Base-by-base conservation (phyloP, 108 stramenopile genomes). In the Pseudonitzschia multistriata region DNA sequence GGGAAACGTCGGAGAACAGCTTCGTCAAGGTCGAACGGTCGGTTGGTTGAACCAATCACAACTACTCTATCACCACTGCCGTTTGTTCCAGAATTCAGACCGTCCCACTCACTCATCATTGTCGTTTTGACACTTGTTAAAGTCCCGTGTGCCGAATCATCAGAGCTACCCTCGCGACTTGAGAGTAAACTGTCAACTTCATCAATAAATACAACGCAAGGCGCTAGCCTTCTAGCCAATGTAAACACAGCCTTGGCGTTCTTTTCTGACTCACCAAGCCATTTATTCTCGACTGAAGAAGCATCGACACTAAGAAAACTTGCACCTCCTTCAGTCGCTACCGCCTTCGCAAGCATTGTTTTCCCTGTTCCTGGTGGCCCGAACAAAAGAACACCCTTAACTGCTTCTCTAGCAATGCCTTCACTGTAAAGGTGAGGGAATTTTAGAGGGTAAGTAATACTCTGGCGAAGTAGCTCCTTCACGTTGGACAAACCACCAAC, bases 241-340 rank as follows among this genome's bases (percentile, higher is more conserved):
- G 97, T 97, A 75, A 99, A 98, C 19, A 99, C 97, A n/a, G 98
- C 98, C 72, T 97, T 93, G 29, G 96, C 96, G 81, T 98, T 97
- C 78, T 98, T 98, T 81, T 98, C 98, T 24, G 91, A 93, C 69
- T 97, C 98, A 29, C 97, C 97, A 21, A 99, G 85, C 97, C 97
- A 99, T 70, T 99, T 99, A 82, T 96, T 97, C 80, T 97, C 97
- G 42, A 99, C 93, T 45, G 93, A 93, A 27, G 94, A 96, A 25
- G 98, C 97, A 75, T 97, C 97, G 13, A 98, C 93, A 68, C 90
- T 89, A 34, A 98, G 81, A 65, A 98, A 98, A 34, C 93, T 95
- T 3, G 97, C 97, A 2, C 98, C 98, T 17, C 97, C 97, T 79
- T 97, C 98, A 7, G 98, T 99, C 4, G 98, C 98, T 13, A 99